Percentiles rank a stretch among this genome's conserved stretches.
phyloP scores from a whole-genome alignment of 768 basidiomycete genomes.

The Panaeolus papilionaceus region DNA sequence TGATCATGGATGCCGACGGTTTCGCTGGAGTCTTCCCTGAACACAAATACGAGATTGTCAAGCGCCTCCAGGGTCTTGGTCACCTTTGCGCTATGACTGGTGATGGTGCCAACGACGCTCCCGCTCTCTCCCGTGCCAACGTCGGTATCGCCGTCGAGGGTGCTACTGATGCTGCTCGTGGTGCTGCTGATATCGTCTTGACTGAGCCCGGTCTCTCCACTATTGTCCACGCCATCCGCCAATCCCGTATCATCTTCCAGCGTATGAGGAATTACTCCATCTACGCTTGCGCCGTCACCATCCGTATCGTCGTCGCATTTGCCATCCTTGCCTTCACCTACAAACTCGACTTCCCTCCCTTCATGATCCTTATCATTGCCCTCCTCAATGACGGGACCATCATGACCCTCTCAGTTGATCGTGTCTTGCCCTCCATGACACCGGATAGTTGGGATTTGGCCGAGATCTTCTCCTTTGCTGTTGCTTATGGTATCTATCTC shows the following conservation, averaged over 20 bases:
- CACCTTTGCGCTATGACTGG: constrained; percentile 99
- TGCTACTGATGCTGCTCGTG: constrained; percentile 98
- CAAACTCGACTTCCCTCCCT: constrained; percentile 98
- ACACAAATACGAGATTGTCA: constrained; percentile 99
- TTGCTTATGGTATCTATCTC: constrained; percentile 95
- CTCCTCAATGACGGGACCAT: constrained; percentile 98
- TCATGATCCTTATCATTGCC: constrained; percentile 99
- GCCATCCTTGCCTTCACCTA: constrained; percentile 95
- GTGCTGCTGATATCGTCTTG: constrained; percentile 97
- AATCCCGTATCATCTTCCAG: constrained; percentile 99
- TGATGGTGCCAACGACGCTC: constrained; percentile 99
- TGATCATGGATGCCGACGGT: constrained; percentile 99
- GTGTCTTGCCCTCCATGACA: constrained; percentile 92
- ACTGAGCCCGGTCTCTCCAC: constrained; percentile 99
- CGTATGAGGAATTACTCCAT: constrained; percentile 99
- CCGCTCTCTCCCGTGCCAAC: constrained; percentile 96
- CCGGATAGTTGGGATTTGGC: constrained; percentile 96
- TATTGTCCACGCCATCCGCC: constrained; percentile 98
- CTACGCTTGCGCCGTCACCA: constrained; percentile 94
- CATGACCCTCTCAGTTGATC: constrained; percentile 97
- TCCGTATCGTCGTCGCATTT: constrained; percentile 99
- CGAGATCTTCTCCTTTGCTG: constrained; percentile 95
- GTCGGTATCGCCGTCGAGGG: constrained; percentile 99
- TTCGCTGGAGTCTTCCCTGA: constrained; percentile 99
- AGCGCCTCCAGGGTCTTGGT: constrained; percentile 94